Base-by-base conservation (phyloP, 257 asterid species). In the Verbascum thapsus region DNA sequence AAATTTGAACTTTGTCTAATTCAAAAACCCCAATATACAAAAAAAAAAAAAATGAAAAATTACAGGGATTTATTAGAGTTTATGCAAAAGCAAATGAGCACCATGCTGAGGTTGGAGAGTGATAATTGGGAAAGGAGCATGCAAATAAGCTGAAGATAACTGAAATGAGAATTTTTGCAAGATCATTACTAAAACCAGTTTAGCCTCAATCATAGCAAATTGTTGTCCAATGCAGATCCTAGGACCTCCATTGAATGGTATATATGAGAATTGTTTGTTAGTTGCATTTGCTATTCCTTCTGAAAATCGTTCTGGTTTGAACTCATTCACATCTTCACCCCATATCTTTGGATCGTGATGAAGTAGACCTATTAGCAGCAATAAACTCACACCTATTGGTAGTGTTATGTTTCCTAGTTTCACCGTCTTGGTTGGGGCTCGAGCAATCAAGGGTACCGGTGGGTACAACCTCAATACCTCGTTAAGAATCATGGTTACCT, bases 71-170 rank as follows among this genome's bases (percentile, higher is more conserved):
- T 37, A 47, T 50, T 66, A 74, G 6, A 72, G 44, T 63, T 53
- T 75, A 18, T 63, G 75, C 58, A 81, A 23, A 43, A 75, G 38
- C 22, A 81, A 11, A 2, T 70, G 39, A 49, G 69, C 88, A 4
- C 82, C 88, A 38, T 61, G 45, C 58, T 81, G 82, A 2, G 88
- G 88, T 39, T 70, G 82, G 37, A 81, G 79, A 13, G 85, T 81
- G 47, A 78, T 17, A n/a, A 78, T 52, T 1, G 64, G 30, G 50
- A 69, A 72, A 0, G 85, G 85, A 56, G 85, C 79, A 62, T 81
- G 88, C 49, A 55, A 18, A 35, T 81, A 81, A 8, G 78, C 44
- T 0, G 85, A 34, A 0, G 85, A 73, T 41, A 81, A 11, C 63
- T 81, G 64, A 5, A 81, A 78, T 4, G 71, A 44, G 56, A 81